phyloP scores from a whole-genome alignment of 2,329 filamentous ascomycete genomes.

The Chaetomium strumarium region DNA sequence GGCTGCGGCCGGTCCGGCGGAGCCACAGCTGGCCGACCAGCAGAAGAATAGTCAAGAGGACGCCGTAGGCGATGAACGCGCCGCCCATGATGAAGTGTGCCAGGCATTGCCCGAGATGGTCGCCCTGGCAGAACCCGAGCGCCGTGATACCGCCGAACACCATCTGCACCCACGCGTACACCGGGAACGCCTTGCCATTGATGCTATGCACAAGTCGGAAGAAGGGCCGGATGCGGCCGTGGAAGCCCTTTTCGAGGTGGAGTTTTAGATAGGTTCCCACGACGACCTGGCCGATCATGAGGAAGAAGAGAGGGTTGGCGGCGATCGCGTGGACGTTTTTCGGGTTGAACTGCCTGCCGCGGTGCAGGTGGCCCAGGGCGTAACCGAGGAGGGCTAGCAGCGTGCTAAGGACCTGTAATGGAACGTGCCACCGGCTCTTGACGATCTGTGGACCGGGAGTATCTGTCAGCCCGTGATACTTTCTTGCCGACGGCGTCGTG shows the following conservation, averaged over 20 bases:
- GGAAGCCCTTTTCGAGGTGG: slow-evolving; percentile 78
- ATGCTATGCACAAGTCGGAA: slow-evolving; percentile 71
- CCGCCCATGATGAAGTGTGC: slow-evolving; percentile 99
- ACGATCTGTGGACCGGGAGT: slow-evolving; percentile 59
- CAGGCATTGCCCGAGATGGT: slow-evolving; percentile 85
- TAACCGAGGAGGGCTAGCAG: slow-evolving; percentile 75
- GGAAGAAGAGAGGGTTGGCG: slow-evolving; percentile 71
- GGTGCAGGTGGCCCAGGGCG: slow-evolving; percentile 85
- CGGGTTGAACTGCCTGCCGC: slow-evolving; percentile 74
- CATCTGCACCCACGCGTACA: slow-evolving; percentile 89
- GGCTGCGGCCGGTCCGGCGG: slow-evolving; percentile 72
- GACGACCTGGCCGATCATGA: slow-evolving; percentile 69
- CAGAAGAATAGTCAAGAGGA: slow-evolving; percentile 78
- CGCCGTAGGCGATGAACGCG: slow-evolving; percentile 91
- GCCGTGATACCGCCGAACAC: slow-evolving; percentile 90
- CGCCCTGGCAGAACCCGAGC: slow-evolving; percentile 85
- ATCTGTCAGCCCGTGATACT: background rate
- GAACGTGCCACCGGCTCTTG: slow-evolving; percentile 90
- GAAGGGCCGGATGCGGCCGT: slow-evolving; percentile 68
- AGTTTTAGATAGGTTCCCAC: slow-evolving; percentile 84
- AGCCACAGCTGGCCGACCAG: slow-evolving; percentile 87
- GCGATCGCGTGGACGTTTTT: slow-evolving; percentile 76
- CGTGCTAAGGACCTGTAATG: slow-evolving; percentile 70
- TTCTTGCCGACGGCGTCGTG: background rate
- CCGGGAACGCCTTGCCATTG: slow-evolving; percentile 79